Base-by-base conservation (phyloP, 2,329 filamentous ascomycete species). In the Nemania abortiva region DNA sequence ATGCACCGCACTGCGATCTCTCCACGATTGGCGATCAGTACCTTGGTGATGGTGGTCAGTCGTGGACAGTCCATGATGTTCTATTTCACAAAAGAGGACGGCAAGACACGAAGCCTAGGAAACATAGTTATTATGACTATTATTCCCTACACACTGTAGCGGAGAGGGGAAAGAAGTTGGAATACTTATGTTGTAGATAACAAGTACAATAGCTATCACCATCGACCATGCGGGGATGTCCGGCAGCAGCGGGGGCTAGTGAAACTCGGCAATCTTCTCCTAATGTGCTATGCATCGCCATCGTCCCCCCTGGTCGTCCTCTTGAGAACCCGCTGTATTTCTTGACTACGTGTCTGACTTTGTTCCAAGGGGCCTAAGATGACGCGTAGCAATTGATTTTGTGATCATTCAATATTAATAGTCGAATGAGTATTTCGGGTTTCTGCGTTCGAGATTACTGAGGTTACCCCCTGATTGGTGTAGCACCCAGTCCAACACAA, bases 1-100 rank as follows among this genome's bases (percentile, higher is more conserved):
- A 77, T 74, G 45, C 71, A 67, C 24, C 74, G 73, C 9, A 74
- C 70, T 2, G 76, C 75, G 20, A 76, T 76, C 59, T 77, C 76
- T 27, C 76, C 76, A 37, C 76, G 76, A 66, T 77, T 77, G 49
- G 76, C 76, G 20, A 77, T 70, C 4, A 63, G 50, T 18, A 63
- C 39, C 61, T 56, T 63, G 2, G n/a, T 39, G 20, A 63, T 63
- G 4, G 42, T 56, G 2, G 37, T 37, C 15, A 63, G 27, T 50
- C 13, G 27, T 18, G 3, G 29, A 27, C 27, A 13, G 7, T 20
- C 15, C 61, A 63, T 56, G 27, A 39, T 56, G 24, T 59, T 29
- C 13, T 31, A 3, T 58, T 47, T 10, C 2, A 34, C 13, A 18
- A 31, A 1, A 29, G 1, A 1, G 10, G 27, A 31, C 4, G n/a